phyloP scores from a whole-genome alignment of 225 moss, liverwort and hornwort genomes.

The Sphagnum tenellum region DNA sequence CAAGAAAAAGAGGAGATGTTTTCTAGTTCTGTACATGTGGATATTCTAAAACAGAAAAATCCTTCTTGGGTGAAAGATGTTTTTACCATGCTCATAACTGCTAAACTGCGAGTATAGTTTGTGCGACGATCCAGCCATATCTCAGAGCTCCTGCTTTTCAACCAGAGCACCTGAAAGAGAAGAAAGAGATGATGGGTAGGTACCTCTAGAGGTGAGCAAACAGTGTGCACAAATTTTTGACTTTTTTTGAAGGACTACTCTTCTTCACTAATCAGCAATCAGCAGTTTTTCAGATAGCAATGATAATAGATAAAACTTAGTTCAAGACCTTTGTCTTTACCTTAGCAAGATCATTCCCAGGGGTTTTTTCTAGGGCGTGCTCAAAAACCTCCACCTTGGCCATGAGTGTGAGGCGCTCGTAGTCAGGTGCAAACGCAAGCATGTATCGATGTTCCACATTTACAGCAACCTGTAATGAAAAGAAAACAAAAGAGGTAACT shows the following conservation, averaged over 20 bases:
- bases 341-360: constrained; percentile 90
- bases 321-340: constrained; percentile 12
- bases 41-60: too few relatives aligned
- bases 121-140: constrained; percentile 98
- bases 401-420: constrained; percentile 94
- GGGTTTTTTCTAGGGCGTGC: constrained; percentile 74
- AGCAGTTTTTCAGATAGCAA: not conserved
- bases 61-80: not conserved
- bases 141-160: constrained; percentile 97
- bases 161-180: constrained; percentile 62
- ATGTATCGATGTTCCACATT: constrained; percentile 92
- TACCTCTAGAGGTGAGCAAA: too few relatives aligned
- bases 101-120: constrained; percentile 94
- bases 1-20: too few relatives aligned
- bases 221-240: too few relatives aligned
- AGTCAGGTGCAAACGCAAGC: constrained; percentile 87
- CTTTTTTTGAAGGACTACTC: too few relatives aligned
- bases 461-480: constrained; percentile 45
- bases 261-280: too few relatives aligned
- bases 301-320: not conserved
- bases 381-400: constrained; percentile 98
- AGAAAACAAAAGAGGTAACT: not conserved
- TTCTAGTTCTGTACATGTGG: too few relatives aligned
- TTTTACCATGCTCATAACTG: constrained; percentile 97
- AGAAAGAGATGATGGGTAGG: too few relatives aligned